Evolutionary conservation across 2,329 filamentous ascomycete species (phyloP), one percentile per base, ranked within the genome.

Genomic region (Epichloe festucae): DNA sequence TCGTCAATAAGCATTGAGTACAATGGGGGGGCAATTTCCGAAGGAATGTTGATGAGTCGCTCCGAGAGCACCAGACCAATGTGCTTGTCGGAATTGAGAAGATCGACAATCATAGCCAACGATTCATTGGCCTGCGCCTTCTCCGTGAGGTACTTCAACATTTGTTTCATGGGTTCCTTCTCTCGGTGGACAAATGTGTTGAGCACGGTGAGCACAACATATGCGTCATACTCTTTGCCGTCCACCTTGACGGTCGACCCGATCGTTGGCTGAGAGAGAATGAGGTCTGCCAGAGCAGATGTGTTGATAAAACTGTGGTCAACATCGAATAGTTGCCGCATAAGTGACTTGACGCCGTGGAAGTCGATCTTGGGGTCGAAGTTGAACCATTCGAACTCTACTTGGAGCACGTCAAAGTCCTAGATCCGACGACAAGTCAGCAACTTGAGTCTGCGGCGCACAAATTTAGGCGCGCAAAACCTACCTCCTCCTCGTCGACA

Each of bases 341-440:
- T 70, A 7, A 98, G 81, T 10, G 82, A 85, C 68, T 96, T 96
- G 60, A 94, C 79, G 53, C 93, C 93, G 70, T 97, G 91, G 69
- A 97, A 97, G 69, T 98, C 93, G 60, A 95, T 78, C 7, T 86
- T 81, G 2, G 87, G 77, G 60, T 93, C 85, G 56, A 91, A 95
- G 70, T 96, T 94, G 73, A 97, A 98, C 87, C 89, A 97, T 73
- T 98, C 93, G 63, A 98, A 98, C 58, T 97, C 91, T 53, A 97
- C 89, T 64, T 97, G 85, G 58, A 98, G 82, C 67, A 91, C 85
- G 65, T 95, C 87, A 63, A 89, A 85, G 62, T 95, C 88, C 87
- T 95, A 51, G 5, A 10, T 38, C 27, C 23, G 43, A 17, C 3
- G 10, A 11, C 8, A 11, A 4, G 51, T 57, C 39, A 58, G 51